These are phyloP conservation scores for Ascochyta lentis DNA, from an alignment of 2,329 filamentous ascomycete species.

Conservation along the genomic window DNA sequence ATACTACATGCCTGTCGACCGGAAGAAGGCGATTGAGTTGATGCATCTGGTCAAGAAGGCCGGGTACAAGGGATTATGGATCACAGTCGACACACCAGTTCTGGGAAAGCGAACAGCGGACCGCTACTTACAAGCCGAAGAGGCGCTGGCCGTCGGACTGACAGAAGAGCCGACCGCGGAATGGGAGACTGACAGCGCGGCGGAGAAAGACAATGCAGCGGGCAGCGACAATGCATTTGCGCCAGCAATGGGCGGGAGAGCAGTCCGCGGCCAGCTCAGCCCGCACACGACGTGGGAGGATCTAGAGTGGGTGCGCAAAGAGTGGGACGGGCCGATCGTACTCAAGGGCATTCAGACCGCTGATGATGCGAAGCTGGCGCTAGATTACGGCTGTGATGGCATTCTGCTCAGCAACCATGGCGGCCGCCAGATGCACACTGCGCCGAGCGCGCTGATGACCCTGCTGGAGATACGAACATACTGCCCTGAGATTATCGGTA, in stretches of 20 bases:
- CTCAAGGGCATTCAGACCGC: conserved; percentile 55
- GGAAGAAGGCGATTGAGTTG: conserved; percentile 41
- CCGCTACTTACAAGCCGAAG: conserved; percentile 54
- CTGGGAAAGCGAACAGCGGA: conserved; percentile 47
- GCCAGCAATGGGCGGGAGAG: conserved; percentile 61
- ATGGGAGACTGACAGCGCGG: conserved; percentile 52
- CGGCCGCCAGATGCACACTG: conserved; percentile 58
- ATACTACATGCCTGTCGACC: conserved; percentile 46
- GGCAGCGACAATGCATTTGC: conserved; percentile 63
- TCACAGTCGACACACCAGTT: conserved; percentile 47
- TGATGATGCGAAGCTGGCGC: conserved; percentile 55
- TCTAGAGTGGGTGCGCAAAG: conserved; percentile 51
- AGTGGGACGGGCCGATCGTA: conserved; percentile 52
- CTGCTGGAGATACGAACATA: conserved; percentile 48
- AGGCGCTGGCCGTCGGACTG: conserved; percentile 58
- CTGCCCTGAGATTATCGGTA: conserved; percentile 45
- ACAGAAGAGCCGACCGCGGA: conserved; percentile 56
- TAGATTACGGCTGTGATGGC: conserved; percentile 54
- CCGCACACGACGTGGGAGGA: conserved; percentile 61
- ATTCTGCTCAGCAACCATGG: conserved; percentile 62
- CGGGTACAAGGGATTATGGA: conserved; percentile 46
- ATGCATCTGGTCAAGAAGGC: conserved; percentile 39
- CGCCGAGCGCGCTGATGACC: conserved; percentile 46
- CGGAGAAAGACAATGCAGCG: conserved; percentile 32
- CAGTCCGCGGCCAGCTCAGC: conserved; percentile 37